Evolutionary conservation across 2,329 filamentous ascomycete species (phyloP).

Genomic region (Colletotrichum zoysiae): DNA sequence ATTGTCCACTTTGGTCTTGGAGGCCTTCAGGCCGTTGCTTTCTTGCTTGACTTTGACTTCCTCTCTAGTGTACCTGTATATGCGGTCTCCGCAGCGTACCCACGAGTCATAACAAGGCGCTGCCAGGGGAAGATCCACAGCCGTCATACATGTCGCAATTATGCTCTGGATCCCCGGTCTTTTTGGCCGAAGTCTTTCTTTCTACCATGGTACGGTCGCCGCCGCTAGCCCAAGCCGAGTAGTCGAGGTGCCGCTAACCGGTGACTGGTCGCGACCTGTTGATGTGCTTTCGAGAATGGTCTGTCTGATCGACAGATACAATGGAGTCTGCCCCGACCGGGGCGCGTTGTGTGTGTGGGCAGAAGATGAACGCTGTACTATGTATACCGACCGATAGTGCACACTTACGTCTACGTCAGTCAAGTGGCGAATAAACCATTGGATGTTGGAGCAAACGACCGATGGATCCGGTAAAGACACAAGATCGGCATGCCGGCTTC

Average conservation of each 20-base stretch:
- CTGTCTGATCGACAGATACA: slow-evolving; percentile 6
- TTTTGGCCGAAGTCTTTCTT: neutral
- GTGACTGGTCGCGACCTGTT: slow-evolving; percentile 17
- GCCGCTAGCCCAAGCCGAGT: slow-evolving; percentile 21
- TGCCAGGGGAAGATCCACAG: slow-evolving; percentile 34
- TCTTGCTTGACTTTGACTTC: neutral
- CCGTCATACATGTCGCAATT: slow-evolving; percentile 38
- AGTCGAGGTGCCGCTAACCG: slow-evolving; percentile 29
- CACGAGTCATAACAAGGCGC: slow-evolving; percentile 36
- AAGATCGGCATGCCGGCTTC: neutral
- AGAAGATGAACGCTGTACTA: neutral
- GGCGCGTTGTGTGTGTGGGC: too few relatives aligned
- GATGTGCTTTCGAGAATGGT: neutral
- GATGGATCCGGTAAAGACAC: neutral
- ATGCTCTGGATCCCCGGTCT: slow-evolving; percentile 27
- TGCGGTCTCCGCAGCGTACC: neutral
- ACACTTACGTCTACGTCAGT: slow-evolving; percentile 1
- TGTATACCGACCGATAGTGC: neutral
- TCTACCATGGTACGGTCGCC: neutral
- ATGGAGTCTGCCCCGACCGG: neutral
- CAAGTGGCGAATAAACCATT: slow-evolving; percentile 4
- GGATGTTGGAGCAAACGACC: neutral
- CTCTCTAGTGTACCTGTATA: neutral
- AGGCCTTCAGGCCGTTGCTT: slow-evolving; percentile 7
- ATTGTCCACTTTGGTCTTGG: slow-evolving; percentile 6